These are phyloP conservation scores for Schizophyllum amplum DNA, from an alignment of 1,284 basidiomycete species.

Conservation along the genomic window DNA sequence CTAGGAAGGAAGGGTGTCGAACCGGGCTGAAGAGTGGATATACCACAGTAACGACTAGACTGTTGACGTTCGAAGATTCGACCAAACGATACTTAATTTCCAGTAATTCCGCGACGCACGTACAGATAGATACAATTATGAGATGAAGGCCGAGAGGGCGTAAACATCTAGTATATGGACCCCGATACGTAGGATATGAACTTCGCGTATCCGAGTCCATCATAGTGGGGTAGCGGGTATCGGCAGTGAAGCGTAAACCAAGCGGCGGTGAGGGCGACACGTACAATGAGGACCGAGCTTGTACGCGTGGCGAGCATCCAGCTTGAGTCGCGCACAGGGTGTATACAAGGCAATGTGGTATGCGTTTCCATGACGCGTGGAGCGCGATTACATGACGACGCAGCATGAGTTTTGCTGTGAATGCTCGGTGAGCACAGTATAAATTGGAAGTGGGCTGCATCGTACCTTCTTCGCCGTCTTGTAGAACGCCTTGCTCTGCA, in stretches of 20 bases:
- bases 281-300: too few relatives aligned
- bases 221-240: slow-evolving; percentile 15
- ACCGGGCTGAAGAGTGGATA: too few relatives aligned
- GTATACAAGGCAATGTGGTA: too few relatives aligned
- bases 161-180: slow-evolving; percentile 4
- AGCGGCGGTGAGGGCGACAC: too few relatives aligned
- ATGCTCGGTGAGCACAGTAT: slow-evolving; percentile 6
- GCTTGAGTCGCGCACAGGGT: too few relatives aligned
- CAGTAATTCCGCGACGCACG: background rate
- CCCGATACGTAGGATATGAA: too few relatives aligned
- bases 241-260: too few relatives aligned
- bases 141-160: background rate
- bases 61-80: too few relatives aligned
- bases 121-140: slow-evolving; percentile 3
- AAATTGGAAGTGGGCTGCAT: slow-evolving; percentile 5
- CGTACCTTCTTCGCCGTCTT: slow-evolving; percentile 88
- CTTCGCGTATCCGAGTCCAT: background rate
- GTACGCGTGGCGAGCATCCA: too few relatives aligned
- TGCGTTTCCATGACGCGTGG: too few relatives aligned
- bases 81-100: background rate
- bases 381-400: slow-evolving; percentile 37
- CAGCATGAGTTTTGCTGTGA: slow-evolving; percentile 51
- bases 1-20: too few relatives aligned
- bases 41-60: too few relatives aligned
- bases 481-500: slow-evolving; percentile 93